These are phyloP conservation scores for Naganishia randhawae DNA, from an alignment of 768 basidiomycete genomes.

Conservation along the genomic window DNA sequence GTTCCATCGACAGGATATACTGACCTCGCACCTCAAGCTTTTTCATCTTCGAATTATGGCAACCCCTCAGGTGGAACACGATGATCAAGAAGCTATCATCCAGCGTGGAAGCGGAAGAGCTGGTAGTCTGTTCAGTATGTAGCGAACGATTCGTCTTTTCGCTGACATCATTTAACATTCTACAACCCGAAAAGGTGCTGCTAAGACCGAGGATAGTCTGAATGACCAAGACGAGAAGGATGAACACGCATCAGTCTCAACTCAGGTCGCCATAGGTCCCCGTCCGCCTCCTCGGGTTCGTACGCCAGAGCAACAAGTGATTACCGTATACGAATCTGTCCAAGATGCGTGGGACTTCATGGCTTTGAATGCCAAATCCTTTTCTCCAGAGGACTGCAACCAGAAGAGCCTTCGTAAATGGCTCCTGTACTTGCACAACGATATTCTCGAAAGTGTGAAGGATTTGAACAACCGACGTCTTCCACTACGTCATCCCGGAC, in stretches of 20 bases:
- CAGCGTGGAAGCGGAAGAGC: constrained; percentile 5
- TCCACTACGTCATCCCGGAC: constrained; percentile 7
- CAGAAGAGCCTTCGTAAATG: constrained; percentile 15
- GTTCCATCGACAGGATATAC: background rate
- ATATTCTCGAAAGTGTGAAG: constrained; percentile 13
- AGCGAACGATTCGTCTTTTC: background rate
- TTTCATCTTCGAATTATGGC: background rate
- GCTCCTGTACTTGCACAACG: constrained; percentile 13
- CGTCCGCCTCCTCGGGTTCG: background rate
- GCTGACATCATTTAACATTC: background rate
- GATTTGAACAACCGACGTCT: constrained; percentile 8
- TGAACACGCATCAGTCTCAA: background rate
- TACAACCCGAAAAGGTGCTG: background rate
- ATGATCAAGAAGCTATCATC: constrained; percentile 7
- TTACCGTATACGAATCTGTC: background rate
- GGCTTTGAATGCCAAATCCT: background rate
- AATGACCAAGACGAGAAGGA: background rate
- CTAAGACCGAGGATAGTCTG: background rate
- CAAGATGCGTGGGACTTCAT: constrained; percentile 14
- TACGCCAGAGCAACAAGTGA: background rate
- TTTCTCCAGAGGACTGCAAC: background rate
- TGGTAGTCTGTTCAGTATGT: constrained; percentile 17
- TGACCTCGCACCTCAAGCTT: background rate
- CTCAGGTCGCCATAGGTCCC: background rate
- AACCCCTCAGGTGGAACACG: constrained; percentile 6